Conservation (phyloP, 441 rosid genomes). For the Erysimum pusillum region DNA sequence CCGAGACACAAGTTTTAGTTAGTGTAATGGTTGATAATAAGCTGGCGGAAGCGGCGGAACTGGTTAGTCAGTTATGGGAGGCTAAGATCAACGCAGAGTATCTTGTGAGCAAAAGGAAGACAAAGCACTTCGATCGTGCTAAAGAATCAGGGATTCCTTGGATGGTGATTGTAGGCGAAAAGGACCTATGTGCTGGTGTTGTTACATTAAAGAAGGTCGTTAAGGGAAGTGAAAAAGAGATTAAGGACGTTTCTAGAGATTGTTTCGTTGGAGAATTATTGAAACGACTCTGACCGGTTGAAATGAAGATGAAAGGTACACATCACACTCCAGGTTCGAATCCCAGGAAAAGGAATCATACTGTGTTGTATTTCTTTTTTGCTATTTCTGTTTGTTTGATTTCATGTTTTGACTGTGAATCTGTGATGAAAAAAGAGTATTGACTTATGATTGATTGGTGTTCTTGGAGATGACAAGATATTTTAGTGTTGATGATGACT, state of each 20-base stretch:
- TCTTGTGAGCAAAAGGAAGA: slow-evolving; percentile 63
- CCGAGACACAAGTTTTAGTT: slow-evolving; percentile 78
- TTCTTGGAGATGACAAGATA: slow-evolving; percentile 16
- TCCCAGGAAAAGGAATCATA: neutral
- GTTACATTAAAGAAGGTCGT: slow-evolving; percentile 70
- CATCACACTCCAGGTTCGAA: neutral
- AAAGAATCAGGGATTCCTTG: slow-evolving; percentile 45
- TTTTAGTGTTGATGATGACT: slow-evolving; percentile 21
- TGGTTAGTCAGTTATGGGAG: slow-evolving; percentile 74
- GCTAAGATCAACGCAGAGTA: slow-evolving; percentile 75
- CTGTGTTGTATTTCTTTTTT: slow-evolving; percentile 3
- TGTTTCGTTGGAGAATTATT: slow-evolving; percentile 54
- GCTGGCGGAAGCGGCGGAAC: slow-evolving; percentile 62
- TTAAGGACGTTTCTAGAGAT: slow-evolving; percentile 53
- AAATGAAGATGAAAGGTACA: slow-evolving; percentile 15
- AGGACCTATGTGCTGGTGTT: slow-evolving; percentile 64
- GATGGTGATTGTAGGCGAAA: slow-evolving; percentile 81
- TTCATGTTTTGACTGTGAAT: neutral
- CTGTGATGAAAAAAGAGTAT: neutral
- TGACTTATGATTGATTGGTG: slow-evolving; percentile 1
- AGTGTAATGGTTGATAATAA: slow-evolving; percentile 63
- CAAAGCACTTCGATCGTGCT: slow-evolving; percentile 55
- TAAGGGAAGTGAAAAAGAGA: slow-evolving; percentile 58
- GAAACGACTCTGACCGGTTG: slow-evolving; percentile 33
- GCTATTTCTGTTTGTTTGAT: neutral